A percentile compares a stretch with the other conserved stretches of the same genome.
Conservation (phyloP, 257 asterid species). For the Knoxia roxburghii region DNA sequence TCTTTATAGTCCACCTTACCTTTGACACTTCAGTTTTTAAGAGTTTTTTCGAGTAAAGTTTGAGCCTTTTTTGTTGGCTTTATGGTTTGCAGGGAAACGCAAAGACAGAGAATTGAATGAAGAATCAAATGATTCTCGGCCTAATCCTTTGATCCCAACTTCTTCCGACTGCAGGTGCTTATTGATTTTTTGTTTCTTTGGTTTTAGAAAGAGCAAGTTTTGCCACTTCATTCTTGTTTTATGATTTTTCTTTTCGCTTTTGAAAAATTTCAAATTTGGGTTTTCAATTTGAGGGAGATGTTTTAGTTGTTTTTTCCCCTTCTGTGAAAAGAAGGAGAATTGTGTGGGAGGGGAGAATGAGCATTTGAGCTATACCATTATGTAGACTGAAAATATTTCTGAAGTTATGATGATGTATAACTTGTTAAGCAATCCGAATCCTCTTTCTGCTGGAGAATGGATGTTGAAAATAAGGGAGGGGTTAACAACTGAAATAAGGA, state of each 20-base stretch:
- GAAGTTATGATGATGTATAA: not conserved
- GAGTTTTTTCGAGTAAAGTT: not conserved
- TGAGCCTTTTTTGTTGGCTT: not conserved
- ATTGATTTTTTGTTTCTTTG: not conserved
- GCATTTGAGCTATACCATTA: not conserved
- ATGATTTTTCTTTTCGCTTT: not conserved
- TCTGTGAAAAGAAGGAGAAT: not conserved
- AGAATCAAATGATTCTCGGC: conserved; percentile 36
- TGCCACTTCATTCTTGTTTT: not conserved
- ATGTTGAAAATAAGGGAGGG: not conserved
- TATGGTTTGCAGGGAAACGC: conserved; percentile 56
- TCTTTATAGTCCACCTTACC: not conserved
- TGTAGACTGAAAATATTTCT: not conserved
- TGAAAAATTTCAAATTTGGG: not conserved
- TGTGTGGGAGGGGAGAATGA: not conserved
- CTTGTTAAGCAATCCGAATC: not conserved
- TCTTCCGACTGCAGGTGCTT: conserved; percentile 71
- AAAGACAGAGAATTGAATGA: conserved; percentile 54
- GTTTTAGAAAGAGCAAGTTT: not conserved
- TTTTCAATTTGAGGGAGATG: not conserved
- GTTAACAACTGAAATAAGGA: not conserved
- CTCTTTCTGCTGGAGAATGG: not conserved
- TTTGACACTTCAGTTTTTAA: not conserved
- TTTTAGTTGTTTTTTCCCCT: not conserved
- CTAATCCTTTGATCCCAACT: conserved; percentile 65